phyloP scores from a whole-genome alignment of 78 protist genomes.

The Diacronema lutheri region DNA sequence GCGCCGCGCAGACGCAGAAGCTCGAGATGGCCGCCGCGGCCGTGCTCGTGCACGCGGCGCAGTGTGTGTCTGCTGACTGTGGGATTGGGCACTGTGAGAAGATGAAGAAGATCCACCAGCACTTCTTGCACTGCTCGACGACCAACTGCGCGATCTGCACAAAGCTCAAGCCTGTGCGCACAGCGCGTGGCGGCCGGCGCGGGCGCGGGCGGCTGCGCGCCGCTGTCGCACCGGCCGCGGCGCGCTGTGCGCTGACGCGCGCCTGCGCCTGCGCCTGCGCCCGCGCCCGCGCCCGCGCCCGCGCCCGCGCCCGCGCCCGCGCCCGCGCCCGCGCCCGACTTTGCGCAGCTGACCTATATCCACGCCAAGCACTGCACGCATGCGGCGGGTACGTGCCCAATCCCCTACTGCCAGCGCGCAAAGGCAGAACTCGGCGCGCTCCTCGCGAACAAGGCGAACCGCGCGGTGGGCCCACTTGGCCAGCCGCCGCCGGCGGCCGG shows the following conservation, averaged over 20 bases:
- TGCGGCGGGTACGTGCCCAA: background rate
- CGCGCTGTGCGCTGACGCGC: too few species aligned
- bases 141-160: too few species aligned
- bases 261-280: too few species aligned
- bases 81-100: background rate
- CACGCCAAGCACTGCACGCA: constrained; percentile 32
- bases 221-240: too few species aligned
- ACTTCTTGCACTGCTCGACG: constrained; percentile 5
- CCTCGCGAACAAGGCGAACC: background rate
- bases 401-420: constrained; percentile 7
- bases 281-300: too few species aligned
- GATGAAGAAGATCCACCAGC: constrained; percentile 14
- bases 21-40: constrained; percentile 21
- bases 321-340: background rate
- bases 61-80: background rate
- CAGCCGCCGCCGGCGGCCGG: too few species aligned
- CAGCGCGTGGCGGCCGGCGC: too few species aligned
- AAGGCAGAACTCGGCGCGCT: background rate
- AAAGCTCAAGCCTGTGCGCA: background rate
- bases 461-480: too few species aligned
- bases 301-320: too few species aligned
- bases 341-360: constrained; percentile 1
- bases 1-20: constrained; percentile 5
- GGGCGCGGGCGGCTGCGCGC: too few species aligned
- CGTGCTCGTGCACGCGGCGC: constrained; percentile 29